Percentiles rank a stretch among this genome's conserved stretches.
Conservation (phyloP, 805 yeast species). For the Yarrowia sp. region DNA sequence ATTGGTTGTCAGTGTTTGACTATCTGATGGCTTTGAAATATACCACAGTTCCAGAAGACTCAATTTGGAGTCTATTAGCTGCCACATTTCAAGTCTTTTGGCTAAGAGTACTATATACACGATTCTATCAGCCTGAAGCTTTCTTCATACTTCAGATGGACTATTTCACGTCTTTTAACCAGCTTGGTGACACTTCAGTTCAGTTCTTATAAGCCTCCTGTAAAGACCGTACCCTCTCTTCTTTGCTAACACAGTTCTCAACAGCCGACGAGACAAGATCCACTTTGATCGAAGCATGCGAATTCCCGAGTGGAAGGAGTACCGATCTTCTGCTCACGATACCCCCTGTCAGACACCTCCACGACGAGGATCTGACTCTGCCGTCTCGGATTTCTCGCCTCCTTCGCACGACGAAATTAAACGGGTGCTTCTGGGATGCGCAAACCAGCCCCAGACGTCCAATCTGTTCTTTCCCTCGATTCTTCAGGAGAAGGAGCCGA, state of each 20-base stretch:
- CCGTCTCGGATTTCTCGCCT: conserved; percentile 7
- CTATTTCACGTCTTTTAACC: no score
- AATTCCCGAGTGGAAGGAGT: conserved; percentile 31
- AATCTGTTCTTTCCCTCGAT: conserved; percentile 25
- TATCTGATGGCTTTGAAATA: no score
- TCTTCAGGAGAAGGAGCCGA: conserved; percentile 9
- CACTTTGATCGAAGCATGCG: conserved; percentile 26
- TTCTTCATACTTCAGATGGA: no score
- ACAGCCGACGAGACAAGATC: conserved; percentile 26
- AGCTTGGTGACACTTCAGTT: no score
- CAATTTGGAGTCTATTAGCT: no score
- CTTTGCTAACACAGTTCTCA: conserved; percentile 11
- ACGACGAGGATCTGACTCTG: conserved; percentile 25
- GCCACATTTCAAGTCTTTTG: no score
- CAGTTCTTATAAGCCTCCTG: no score
- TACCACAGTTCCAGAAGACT: no score
- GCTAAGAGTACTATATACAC: no score
- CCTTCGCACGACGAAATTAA: conserved; percentile 25
- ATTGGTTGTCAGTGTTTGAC: no score
- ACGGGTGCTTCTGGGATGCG: background rate
- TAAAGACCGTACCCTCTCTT: background rate
- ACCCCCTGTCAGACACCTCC: conserved; percentile 18
- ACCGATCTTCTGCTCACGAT: conserved; percentile 18
- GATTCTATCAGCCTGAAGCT: no score
- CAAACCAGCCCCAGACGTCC: background rate